A percentile compares a stretch with the other conserved stretches of the same genome.
Evolutionary conservation across 2,329 filamentous ascomycete species (phyloP).

Genomic region (Colletotrichum sp.): DNA sequence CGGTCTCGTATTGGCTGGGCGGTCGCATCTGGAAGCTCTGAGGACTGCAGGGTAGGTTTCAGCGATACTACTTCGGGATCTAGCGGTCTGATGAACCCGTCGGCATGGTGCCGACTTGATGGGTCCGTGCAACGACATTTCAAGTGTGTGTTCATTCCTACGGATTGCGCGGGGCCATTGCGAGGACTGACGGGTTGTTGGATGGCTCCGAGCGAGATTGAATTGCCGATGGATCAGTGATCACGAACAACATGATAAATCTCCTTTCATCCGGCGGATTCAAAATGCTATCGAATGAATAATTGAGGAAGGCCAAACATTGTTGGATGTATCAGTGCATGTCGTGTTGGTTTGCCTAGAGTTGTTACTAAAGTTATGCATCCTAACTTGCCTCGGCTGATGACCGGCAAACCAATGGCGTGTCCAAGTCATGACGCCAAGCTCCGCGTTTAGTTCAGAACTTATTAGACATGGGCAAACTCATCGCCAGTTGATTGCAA

Average conservation of each 20-base stretch:
- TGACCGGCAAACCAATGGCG: no score
- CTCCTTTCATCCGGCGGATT: not conserved
- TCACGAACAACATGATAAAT: not conserved
- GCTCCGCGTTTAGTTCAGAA: no score
- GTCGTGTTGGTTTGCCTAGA: no score
- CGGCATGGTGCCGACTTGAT: slow-evolving; percentile 2
- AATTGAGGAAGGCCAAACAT: no score
- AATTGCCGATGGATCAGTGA: not conserved
- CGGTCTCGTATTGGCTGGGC: not conserved
- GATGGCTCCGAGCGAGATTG: not conserved
- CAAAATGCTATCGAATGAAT: no score
- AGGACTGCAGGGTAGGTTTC: not conserved
- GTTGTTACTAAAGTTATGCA: no score
- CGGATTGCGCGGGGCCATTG: not conserved
- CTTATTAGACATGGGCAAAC: no score
- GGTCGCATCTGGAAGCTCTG: not conserved
- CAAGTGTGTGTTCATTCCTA: not conserved
- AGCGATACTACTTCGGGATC: not conserved
- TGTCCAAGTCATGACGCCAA: no score
- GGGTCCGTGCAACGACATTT: slow-evolving; percentile 4
- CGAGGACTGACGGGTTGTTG: not conserved
- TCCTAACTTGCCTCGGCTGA: no score
- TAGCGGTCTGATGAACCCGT: not conserved
- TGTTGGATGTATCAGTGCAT: no score
- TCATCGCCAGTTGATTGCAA: no score